These are phyloP conservation scores for Phytophthora pseudosyringae DNA, from an alignment of 352 stramenopile species.

Conservation along the genomic window DNA sequence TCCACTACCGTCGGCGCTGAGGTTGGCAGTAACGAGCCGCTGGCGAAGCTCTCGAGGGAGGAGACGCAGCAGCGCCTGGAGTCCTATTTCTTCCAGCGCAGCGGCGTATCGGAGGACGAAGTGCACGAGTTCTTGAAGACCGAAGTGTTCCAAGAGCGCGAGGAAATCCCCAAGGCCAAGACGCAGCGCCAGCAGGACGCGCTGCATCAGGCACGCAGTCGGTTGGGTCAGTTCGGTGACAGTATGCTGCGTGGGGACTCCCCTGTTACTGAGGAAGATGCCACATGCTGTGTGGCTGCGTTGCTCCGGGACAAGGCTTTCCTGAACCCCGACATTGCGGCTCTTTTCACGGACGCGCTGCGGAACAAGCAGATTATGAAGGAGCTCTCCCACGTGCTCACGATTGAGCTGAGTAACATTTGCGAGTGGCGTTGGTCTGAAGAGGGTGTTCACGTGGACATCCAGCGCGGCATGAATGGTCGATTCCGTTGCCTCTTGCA, in stretches of 20 bases:
- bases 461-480: slow-evolving; percentile 55
- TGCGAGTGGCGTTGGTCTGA: slow-evolving; percentile 46
- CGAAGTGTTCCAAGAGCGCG: slow-evolving; percentile 42
- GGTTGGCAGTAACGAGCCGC: slow-evolving; percentile 14
- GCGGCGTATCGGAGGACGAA: slow-evolving; percentile 37
- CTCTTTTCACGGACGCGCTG: slow-evolving; percentile 43
- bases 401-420: slow-evolving; percentile 55
- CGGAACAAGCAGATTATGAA: slow-evolving; percentile 41
- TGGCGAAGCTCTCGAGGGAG: slow-evolving; percentile 40
- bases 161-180: slow-evolving; percentile 26
- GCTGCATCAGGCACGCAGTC: slow-evolving; percentile 17
- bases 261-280: slow-evolving; percentile 33
- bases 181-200: slow-evolving; percentile 34
- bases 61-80: slow-evolving; percentile 51
- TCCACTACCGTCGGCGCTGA: slow-evolving; percentile 15
- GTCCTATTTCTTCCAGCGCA: slow-evolving; percentile 47
- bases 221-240: slow-evolving; percentile 34
- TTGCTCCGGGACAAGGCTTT: slow-evolving; percentile 41
- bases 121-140: slow-evolving; percentile 45
- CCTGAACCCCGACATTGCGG: slow-evolving; percentile 43
- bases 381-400: slow-evolving; percentile 54
- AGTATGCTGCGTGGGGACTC: slow-evolving; percentile 24
- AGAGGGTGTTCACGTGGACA: slow-evolving; percentile 40
- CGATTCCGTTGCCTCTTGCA: slow-evolving; percentile 51
- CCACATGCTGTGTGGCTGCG: slow-evolving; percentile 29